Base-by-base conservation (phyloP, 495 filamentous ascomycete genomes). In the Cercophora newfieldiana region DNA sequence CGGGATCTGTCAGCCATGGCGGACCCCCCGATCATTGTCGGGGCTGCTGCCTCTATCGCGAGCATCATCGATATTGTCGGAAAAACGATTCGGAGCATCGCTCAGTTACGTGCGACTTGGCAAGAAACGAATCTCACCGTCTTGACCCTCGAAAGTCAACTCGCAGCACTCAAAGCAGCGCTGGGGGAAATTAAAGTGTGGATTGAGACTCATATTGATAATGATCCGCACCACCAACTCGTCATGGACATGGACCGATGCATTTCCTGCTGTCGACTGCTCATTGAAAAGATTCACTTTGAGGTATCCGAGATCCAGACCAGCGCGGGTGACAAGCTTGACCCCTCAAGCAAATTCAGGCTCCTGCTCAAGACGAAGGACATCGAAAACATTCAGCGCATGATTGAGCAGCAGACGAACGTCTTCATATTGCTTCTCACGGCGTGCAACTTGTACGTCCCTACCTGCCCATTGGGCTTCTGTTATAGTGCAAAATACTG, bases 281-380 rank as follows among this genome's bases (percentile, higher is more conserved):
- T 57, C 0, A 26, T 57, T 26, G 10, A 4, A 22, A 57, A 57
- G 54, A 26, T 57, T 26, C 21, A 57, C 54, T 18, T 26, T 10
- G 54, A 57, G 28, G 28, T 57, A 14, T 57, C 54, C 3, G 21
- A 30, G 28, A 26, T 57, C 1, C 54, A 26, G 25, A 26, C 16
- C 14, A 30, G 14, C 1, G 37, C 7, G 7, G 26, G 30, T 26
- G 30, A 57, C n/a, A 57, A 16, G 1, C 54, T 57, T 2, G 21
- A 21, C 2, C n/a, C 54, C 4, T 28, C 54, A 7, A 57, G 54
- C 54, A 31, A 26, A 26, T 30, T 57, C 3, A 4, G 7, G 54
- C 18, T 57, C 14, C 26, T 57, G 54, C 54, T 57, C 54, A 57
- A 57, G 54, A 57, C 54, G 10, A 57, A 57, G 28, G 54, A 57